Conservation (phyloP, 257 asterid species). For the Solanum megistacrolobum region DNA sequence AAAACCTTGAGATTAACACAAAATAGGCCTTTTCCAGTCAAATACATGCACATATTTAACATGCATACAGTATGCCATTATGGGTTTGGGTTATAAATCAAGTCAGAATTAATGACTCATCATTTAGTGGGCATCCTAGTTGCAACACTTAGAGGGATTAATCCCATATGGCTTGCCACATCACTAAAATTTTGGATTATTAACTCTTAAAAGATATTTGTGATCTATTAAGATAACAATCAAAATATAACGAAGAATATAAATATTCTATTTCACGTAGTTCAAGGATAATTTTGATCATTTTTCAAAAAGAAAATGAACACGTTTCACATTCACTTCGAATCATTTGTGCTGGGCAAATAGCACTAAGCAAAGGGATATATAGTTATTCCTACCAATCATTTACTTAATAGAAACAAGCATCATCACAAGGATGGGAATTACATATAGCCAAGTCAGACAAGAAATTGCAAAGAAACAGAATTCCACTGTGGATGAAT, state of each 20-base stretch:
- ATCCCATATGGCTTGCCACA: background rate
- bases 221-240: no score
- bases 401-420: background rate
- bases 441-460: background rate
- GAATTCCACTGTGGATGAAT: background rate
- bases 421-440: background rate
- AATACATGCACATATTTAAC: background rate
- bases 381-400: background rate
- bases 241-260: background rate
- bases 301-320: background rate
- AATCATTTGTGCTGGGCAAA: background rate
- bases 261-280: no score
- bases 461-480: background rate
- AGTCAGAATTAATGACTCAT: background rate
- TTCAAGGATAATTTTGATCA: no score
- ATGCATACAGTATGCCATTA: background rate
- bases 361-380: background rate
- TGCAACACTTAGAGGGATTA: background rate
- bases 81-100: no score
- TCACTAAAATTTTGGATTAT: no score
- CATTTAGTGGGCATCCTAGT: background rate
- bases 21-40: background rate
- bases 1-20: no score
- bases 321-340: background rate
- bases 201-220: background rate